Evolutionary conservation across 352 stramenopile species (phyloP), one percentile per base, ranked within the genome.

Genomic region (Phytophthora chlamydospora): DNA sequence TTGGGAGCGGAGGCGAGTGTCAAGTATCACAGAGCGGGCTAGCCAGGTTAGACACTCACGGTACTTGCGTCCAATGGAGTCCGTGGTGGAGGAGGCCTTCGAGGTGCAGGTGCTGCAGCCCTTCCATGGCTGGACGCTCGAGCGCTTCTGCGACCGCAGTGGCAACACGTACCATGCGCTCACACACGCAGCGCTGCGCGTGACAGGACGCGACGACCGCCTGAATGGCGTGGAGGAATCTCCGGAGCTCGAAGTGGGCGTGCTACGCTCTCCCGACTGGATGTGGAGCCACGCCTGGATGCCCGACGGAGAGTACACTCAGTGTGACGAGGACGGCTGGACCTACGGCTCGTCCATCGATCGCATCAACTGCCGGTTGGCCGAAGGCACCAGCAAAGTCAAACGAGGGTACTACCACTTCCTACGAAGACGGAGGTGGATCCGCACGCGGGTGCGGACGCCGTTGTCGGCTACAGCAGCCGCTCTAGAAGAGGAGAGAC

Each of bases 291-390:
- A 93, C 54, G 67, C 71, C 11, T 95, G 86, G 86, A 66, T 90
- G 17, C 73, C 76, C 7, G 86, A 93, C 42, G 63, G 75, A 40
- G 80, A 90, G 52, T 95, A 91, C 59, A 89, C 85, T 43, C 75
- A 89, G 61, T 93, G 86, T 55, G 86, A 95, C 42, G 80, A 92
- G 36, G 83, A 96, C 65, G 85, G 84, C 33, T 96, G 87, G 87
- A 83, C 74, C 46, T 96, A 96, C 70, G 87, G 87, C 55, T 92
- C 84, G 31, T 91, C 83, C 19, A 89, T 96, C 48, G 74, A 75
- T 34, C 78, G 85, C 27, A 94, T 96, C 51, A 96, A 94, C 69
- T 84, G 82, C 24, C 82, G 83, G 2, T 56, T 96, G 6, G 87
- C 87, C 0, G 78, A 91, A 38, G 87, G 87, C 35, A 92, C 81